A percentile compares a stretch with the other conserved stretches of the same genome.
Evolutionary conservation across 2,329 filamentous ascomycete genomes (phyloP).

Genomic region (Pseudogymnoascus pannorum): DNA sequence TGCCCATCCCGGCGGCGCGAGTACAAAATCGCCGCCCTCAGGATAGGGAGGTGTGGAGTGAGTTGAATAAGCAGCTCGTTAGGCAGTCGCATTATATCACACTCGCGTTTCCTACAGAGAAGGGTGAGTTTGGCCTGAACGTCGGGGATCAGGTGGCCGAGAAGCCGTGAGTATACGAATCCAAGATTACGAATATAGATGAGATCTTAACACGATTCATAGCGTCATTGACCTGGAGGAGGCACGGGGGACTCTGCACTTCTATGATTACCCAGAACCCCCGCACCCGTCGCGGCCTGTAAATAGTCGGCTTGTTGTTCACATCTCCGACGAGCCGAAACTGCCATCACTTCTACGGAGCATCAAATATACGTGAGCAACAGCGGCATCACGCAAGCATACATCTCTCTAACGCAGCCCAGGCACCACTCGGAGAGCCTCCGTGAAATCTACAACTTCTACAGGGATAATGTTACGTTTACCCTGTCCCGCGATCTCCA

Average conservation of each 20-base stretch:
- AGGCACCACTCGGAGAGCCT: slow-evolving; percentile 48
- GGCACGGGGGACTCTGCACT: slow-evolving; percentile 43
- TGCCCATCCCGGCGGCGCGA: slow-evolving; percentile 19
- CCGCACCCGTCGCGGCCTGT: slow-evolving; percentile 18
- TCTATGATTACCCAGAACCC: slow-evolving; percentile 55
- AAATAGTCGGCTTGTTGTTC: slow-evolving; percentile 24
- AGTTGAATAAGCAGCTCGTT: slow-evolving; percentile 46
- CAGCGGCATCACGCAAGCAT: not conserved
- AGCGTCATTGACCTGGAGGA: slow-evolving; percentile 33
- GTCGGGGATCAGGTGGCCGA: slow-evolving; percentile 16
- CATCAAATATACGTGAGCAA: slow-evolving; percentile 11
- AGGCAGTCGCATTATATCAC: slow-evolving; percentile 53
- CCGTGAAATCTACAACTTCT: slow-evolving; percentile 48
- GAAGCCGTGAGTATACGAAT: not conserved
- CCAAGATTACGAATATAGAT: slow-evolving; percentile 1
- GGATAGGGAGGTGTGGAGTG: slow-evolving; percentile 37
- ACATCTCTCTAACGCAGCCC: not conserved
- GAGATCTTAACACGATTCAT: slow-evolving; percentile 9
- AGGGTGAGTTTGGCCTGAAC: slow-evolving; percentile 40
- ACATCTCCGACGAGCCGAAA: slow-evolving; percentile 23
- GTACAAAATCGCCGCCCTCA: slow-evolving; percentile 13
- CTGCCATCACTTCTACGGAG: slow-evolving; percentile 7
- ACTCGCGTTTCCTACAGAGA: slow-evolving; percentile 45
- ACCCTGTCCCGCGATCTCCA: slow-evolving; percentile 42
- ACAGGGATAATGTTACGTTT: slow-evolving; percentile 48